Conservation (phyloP, 208 protist species). For the Crithidia bombi region DNA sequence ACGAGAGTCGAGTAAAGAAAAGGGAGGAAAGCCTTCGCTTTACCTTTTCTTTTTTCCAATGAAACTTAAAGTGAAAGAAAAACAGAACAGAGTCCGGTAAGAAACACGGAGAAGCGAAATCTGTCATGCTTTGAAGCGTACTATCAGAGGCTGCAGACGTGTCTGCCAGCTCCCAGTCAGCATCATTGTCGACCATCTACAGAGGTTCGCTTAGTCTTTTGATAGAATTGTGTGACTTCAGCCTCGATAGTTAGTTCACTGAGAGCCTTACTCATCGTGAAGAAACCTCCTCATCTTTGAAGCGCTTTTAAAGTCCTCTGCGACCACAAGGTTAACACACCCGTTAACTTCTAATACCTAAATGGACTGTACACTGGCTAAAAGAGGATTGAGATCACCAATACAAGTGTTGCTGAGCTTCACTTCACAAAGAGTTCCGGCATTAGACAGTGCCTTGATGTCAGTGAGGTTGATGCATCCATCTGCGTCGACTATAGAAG, state of each 20-base stretch:
- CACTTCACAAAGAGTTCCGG: constrained; percentile 1
- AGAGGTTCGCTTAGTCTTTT: too few species aligned
- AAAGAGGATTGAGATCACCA: neutral
- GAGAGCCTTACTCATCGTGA: neutral
- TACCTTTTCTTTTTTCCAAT: too few species aligned
- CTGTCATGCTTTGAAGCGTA: too few species aligned
- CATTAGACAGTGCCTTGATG: constrained; percentile 2
- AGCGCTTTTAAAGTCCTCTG: neutral
- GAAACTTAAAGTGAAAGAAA: too few species aligned
- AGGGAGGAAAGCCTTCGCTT: too few species aligned
- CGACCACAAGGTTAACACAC: constrained; percentile 3
- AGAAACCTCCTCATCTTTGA: neutral
- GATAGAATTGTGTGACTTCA: too few species aligned
- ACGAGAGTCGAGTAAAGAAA: too few species aligned
- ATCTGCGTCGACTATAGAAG: neutral
- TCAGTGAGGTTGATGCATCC: constrained; percentile 13
- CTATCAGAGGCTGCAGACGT: too few species aligned
- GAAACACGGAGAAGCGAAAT: too few species aligned
- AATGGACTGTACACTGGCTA: neutral
- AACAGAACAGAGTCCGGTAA: too few species aligned
- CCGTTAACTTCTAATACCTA: constrained; percentile 9
- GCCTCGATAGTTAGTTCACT: neutral
- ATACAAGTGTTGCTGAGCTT: constrained; percentile 9
- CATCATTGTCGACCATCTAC: too few species aligned
- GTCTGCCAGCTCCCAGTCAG: too few species aligned